phyloP scores from a whole-genome alignment of 2,329 filamentous ascomycete genomes.

The Orbilia quercus region DNA sequence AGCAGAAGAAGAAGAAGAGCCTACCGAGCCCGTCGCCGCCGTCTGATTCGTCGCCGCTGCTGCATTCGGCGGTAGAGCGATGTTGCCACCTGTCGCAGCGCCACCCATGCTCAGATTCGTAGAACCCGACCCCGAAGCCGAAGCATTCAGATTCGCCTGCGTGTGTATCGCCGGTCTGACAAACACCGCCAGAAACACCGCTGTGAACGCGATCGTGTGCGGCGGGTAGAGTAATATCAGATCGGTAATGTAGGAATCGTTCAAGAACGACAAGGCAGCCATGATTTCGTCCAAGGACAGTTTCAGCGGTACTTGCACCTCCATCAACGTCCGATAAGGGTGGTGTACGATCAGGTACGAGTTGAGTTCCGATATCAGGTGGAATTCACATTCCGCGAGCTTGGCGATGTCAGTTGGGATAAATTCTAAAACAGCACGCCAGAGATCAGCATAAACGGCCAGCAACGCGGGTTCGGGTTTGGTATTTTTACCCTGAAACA shows the following conservation, averaged over 20 bases:
- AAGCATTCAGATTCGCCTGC: constrained; percentile 66
- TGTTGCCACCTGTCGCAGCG: constrained; percentile 60
- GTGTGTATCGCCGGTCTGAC: constrained; percentile 71
- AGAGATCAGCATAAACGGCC: constrained; percentile 49
- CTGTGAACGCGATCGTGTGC: constrained; percentile 87
- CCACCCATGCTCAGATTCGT: constrained; percentile 58
- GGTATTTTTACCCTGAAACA: constrained; percentile 75
- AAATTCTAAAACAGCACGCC: constrained; percentile 69
- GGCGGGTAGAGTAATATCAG: constrained; percentile 85
- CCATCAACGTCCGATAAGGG: constrained; percentile 83
- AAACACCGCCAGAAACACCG: constrained; percentile 84
- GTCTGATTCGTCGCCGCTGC: constrained; percentile 56
- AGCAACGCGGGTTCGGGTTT: constrained; percentile 23
- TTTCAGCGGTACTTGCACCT: constrained; percentile 75
- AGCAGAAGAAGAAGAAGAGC: too few relatives aligned
- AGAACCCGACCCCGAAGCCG: constrained; percentile 62
- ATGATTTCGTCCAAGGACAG: constrained; percentile 81
- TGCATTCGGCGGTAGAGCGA: constrained; percentile 59
- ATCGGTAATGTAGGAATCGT: constrained; percentile 92
- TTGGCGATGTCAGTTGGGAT: constrained; percentile 81
- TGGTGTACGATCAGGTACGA: constrained; percentile 91
- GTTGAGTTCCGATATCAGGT: constrained; percentile 88
- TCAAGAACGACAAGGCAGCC: constrained; percentile 84
- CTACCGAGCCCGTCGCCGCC: constrained; percentile 52
- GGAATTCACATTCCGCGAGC: constrained; percentile 93